phyloP scores from a whole-genome alignment of 176 grass and related monocot genomes.

The Aegilops speltoides region DNA sequence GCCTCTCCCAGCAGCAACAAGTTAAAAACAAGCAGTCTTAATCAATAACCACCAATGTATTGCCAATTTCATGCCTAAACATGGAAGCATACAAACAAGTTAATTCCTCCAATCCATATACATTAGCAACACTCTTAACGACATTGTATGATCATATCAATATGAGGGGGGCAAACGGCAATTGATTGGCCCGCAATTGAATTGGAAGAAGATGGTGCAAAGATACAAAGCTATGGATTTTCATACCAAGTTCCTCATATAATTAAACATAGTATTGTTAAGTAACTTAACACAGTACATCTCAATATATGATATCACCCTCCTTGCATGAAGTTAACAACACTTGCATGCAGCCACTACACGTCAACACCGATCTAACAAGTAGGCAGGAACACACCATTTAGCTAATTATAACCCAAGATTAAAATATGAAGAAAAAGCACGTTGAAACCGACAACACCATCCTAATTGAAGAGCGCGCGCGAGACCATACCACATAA shows the following conservation, averaged over 20 bases:
- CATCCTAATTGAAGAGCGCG: conserved; percentile 38
- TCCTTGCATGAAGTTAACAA: conserved; percentile 37
- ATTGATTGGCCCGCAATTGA: not conserved
- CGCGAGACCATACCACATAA: conserved; percentile 17
- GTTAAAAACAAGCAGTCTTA: not conserved
- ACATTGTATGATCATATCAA: not conserved
- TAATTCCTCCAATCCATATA: not conserved
- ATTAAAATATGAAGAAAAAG: not conserved
- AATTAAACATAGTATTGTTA: conserved; percentile 62
- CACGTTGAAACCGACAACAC: conserved; percentile 22
- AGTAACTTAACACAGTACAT: conserved; percentile 42
- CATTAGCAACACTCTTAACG: not conserved
- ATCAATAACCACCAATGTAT: not conserved
- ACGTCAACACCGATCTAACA: conserved; percentile 15
- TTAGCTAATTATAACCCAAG: conserved; percentile 25
- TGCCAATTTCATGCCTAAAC: not conserved
- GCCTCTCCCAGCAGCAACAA: not conserved
- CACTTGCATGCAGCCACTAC: conserved; percentile 28
- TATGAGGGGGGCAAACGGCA: no score
- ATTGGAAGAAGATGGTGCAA: not conserved
- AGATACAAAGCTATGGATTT: conserved; percentile 1
- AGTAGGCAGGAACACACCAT: conserved; percentile 10
- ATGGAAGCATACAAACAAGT: not conserved
- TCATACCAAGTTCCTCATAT: conserved; percentile 34
- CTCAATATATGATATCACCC: conserved; percentile 24